phyloP scores from a whole-genome alignment of 1,284 basidiomycete genomes.

The Takashimella koratensis region DNA sequence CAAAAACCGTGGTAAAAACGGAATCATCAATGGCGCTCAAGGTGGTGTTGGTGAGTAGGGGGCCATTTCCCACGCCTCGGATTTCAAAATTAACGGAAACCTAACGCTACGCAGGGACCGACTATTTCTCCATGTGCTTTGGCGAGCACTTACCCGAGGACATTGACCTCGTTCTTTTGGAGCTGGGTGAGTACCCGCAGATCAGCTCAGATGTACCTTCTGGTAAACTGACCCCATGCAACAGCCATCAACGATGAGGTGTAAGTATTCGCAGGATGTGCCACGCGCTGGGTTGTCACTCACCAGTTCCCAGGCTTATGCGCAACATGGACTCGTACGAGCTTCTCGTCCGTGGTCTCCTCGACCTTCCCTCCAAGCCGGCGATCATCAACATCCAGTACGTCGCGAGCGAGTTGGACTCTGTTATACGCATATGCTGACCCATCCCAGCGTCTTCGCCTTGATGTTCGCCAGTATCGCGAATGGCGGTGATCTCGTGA shows the following conservation, averaged over 20 bases:
- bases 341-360: conserved; percentile 29
- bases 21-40: conserved; percentile 31
- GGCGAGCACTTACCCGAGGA: conserved; percentile 30
- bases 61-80: no score
- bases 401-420: not conserved
- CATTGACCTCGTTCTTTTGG: conserved; percentile 30
- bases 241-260: not conserved
- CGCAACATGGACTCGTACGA: conserved; percentile 33
- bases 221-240: not conserved
- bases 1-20: conserved; percentile 17
- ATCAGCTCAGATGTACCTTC: no score
- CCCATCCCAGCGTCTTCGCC: conserved; percentile 28
- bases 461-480: conserved; percentile 32
- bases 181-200: conserved; percentile 29
- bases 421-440: not conserved
- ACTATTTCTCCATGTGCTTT: conserved; percentile 33
- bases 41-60: conserved; percentile 19
- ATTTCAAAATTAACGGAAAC: no score
- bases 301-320: not conserved
- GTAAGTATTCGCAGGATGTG: no score
- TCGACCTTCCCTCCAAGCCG: conserved; percentile 34
- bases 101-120: conserved; percentile 25
- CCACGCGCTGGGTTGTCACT: not conserved
- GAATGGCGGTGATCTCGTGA: conserved; percentile 36
- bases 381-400: conserved; percentile 38